Conservation (phyloP, 148 eudicot species). For the Camellia japonica region DNA sequence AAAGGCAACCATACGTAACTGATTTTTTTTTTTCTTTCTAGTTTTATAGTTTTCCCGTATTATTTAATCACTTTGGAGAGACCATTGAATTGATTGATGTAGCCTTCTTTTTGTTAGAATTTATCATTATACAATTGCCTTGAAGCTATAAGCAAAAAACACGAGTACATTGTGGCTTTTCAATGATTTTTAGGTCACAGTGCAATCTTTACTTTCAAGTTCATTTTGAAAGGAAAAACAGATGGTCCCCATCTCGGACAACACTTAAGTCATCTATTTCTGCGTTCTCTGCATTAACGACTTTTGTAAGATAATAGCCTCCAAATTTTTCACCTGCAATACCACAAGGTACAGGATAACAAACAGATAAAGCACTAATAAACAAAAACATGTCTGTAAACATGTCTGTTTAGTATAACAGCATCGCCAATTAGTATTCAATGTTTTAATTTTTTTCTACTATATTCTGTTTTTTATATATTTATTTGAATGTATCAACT, state of each 20-base stretch:
- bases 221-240: conserved; percentile 44
- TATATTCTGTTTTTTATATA: not conserved
- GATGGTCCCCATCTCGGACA: conserved; percentile 77
- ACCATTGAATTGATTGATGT: conserved; percentile 1
- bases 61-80: conserved; percentile 9
- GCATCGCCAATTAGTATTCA: not conserved
- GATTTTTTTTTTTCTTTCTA: too few species aligned
- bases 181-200: conserved; percentile 11
- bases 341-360: conserved; percentile 20
- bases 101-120: conserved; percentile 9
- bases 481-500: conserved; percentile 6
- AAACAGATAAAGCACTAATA: conserved; percentile 1
- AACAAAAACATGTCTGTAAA: conserved; percentile 1
- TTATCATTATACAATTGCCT: conserved; percentile 16
- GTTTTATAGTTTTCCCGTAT: not conserved
- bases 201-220: conserved; percentile 11
- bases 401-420: not conserved
- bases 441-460: not conserved
- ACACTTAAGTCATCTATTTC: conserved; percentile 72
- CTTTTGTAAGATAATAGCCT: conserved; percentile 40
- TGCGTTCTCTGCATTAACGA: conserved; percentile 56
- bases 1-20: not conserved
- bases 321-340: conserved; percentile 70
- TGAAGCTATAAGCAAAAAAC: conserved; percentile 25
- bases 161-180: conserved; percentile 13